These are phyloP conservation scores for Scheffersomyces segobiensis DNA, from an alignment of 1,139 yeast genomes.

Conservation along the genomic window DNA sequence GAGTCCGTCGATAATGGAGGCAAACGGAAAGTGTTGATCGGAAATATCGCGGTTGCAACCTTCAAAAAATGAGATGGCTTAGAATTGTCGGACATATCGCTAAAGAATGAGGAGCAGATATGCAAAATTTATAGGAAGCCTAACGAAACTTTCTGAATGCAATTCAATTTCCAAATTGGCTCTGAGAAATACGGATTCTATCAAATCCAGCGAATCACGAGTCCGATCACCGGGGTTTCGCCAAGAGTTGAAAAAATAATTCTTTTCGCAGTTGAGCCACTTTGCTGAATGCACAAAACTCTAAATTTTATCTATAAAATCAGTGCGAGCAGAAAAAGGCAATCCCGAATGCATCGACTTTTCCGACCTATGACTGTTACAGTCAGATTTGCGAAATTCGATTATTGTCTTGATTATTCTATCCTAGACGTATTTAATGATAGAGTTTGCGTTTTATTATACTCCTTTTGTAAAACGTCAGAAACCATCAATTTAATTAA, in stretches of 20 bases:
- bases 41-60: neutral
- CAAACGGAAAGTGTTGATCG: neutral
- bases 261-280: neutral
- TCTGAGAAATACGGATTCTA: neutral
- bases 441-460: neutral
- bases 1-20: neutral
- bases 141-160: neutral
- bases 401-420: neutral
- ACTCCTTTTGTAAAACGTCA: neutral
- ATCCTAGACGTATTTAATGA: neutral
- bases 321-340: neutral
- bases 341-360: too few species aligned
- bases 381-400: neutral
- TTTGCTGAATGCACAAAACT: neutral
- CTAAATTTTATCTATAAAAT: neutral
- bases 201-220: neutral
- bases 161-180: neutral
- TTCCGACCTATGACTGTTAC: neutral
- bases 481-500: neutral
- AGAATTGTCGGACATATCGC: neutral
- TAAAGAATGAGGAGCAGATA: neutral
- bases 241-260: neutral
- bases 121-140: neutral
- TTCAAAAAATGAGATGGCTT: neutral
- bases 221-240: neutral